Evolutionary conservation across 2,329 filamentous ascomycete genomes (phyloP).

Genomic region (Talaromyces sp.): DNA sequence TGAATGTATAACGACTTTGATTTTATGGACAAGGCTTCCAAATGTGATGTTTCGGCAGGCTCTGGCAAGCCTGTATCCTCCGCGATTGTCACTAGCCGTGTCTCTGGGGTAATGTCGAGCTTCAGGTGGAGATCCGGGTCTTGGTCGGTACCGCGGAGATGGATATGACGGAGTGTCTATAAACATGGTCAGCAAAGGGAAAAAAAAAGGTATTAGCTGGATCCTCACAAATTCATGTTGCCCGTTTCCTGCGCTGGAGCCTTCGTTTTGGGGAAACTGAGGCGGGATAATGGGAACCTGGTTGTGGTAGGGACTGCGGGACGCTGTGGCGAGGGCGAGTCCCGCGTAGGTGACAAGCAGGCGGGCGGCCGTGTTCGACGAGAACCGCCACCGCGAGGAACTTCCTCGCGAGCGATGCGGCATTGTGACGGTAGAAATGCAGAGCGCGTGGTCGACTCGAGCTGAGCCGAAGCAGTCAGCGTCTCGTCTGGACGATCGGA

Average conservation of each 20-base stretch:
- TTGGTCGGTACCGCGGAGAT: constrained; percentile 79
- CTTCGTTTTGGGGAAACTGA: constrained; percentile 24
- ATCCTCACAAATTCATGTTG: constrained; percentile 32
- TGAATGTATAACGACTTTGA: constrained; percentile 68
- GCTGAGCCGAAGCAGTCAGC: constrained; percentile 5
- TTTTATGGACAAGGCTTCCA: constrained; percentile 43
- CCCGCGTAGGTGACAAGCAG: constrained; percentile 5
- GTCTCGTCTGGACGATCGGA: background rate
- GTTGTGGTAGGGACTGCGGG: constrained; percentile 10
- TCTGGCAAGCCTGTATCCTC: constrained; percentile 35
- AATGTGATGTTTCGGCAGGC: constrained; percentile 45
- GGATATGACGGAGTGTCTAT: constrained; percentile 70
- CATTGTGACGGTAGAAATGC: background rate
- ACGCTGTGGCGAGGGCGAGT: constrained; percentile 8
- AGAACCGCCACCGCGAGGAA: background rate
- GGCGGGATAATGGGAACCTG: constrained; percentile 28
- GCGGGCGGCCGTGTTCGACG: constrained; percentile 1
- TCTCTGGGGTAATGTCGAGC: constrained; percentile 62
- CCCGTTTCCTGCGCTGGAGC: constrained; percentile 10
- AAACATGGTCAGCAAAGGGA: constrained; percentile 6
- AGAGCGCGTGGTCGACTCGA: constrained; percentile 2
- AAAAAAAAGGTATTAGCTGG: background rate
- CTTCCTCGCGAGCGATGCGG: background rate
- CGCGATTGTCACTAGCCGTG: constrained; percentile 44
- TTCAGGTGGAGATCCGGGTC: constrained; percentile 73